Percentiles rank a stretch among this genome's conserved stretches.
Evolutionary conservation across 2,329 filamentous ascomycete species (phyloP).

Genomic region (Dactylellina parvicollis): DNA sequence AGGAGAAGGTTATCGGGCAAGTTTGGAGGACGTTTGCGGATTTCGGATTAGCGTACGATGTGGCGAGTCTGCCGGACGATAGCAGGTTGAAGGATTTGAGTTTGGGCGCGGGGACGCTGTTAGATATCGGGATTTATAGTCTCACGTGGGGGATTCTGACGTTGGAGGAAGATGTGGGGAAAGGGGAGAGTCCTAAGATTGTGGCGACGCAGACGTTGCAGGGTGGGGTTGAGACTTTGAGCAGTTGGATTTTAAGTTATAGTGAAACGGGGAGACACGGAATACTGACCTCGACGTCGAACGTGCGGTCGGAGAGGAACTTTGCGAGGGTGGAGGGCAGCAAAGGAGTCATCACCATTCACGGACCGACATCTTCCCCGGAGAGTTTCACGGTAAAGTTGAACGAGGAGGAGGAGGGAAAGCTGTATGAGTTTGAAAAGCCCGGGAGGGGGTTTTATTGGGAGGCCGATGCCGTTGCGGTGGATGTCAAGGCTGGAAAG

Average conservation of each 20-base stretch:
- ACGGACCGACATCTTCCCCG: conserved; percentile 61
- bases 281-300: conserved; percentile 62
- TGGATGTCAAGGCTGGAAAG: conserved; percentile 61
- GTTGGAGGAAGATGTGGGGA: conserved; percentile 59
- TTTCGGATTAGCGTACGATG: conserved; percentile 61
- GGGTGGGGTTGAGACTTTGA: conserved; percentile 60
- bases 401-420: conserved; percentile 56
- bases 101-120: conserved; percentile 63
- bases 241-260: conserved; percentile 62
- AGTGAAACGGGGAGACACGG: conserved; percentile 62
- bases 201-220: conserved; percentile 61
- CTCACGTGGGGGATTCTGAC: conserved; percentile 62
- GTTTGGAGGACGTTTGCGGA: conserved; percentile 62
- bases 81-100: conserved; percentile 61
- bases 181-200: conserved; percentile 60
- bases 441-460: conserved; percentile 63
- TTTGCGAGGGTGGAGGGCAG: conserved; percentile 64
- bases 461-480: conserved; percentile 64
- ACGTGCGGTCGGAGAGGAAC: conserved; percentile 55
- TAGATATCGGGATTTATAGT: conserved; percentile 64
- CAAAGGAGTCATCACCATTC: conserved; percentile 61
- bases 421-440: conserved; percentile 61
- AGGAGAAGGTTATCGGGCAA: conserved; percentile 62
- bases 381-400: conserved; percentile 61
- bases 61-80: conserved; percentile 59